Evolutionary conservation across 1,284 basidiomycete genomes (phyloP).

Genomic region (Pseudozyma tsukubaensis): DNA sequence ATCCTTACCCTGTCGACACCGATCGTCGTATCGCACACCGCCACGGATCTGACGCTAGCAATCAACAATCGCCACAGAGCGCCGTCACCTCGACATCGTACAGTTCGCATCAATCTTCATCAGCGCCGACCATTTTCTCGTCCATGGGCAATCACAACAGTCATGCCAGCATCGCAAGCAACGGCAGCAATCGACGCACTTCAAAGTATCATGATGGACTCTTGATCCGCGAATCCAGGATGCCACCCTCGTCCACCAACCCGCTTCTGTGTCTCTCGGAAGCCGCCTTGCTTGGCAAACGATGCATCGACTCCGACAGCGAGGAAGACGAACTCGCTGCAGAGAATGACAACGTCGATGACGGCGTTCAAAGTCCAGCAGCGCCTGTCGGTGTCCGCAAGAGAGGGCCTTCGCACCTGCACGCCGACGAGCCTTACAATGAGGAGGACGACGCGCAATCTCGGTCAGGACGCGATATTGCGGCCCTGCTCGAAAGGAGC

Average conservation of each 20-base stretch:
- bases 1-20: not conserved
- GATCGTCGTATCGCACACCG: slow-evolving; percentile 17
- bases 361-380: slow-evolving; percentile 16
- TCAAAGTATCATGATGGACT: slow-evolving; percentile 52
- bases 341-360: slow-evolving; percentile 11
- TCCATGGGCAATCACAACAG: slow-evolving; percentile 21
- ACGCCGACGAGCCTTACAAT: slow-evolving; percentile 14
- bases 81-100: slow-evolving; percentile 26
- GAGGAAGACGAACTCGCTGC: slow-evolving; percentile 39
- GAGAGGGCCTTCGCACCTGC: slow-evolving; percentile 14
- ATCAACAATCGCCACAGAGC: slow-evolving; percentile 38
- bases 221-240: slow-evolving; percentile 43
- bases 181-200: slow-evolving; percentile 32
- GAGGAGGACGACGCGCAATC: slow-evolving; percentile 39
- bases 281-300: slow-evolving; percentile 42
- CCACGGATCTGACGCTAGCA: slow-evolving; percentile 43
- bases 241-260: slow-evolving; percentile 50
- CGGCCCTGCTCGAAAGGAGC: slow-evolving; percentile 35
- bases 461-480: slow-evolving; percentile 34
- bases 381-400: slow-evolving; percentile 16
- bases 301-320: slow-evolving; percentile 45
- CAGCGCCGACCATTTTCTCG: slow-evolving; percentile 22
- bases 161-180: slow-evolving; percentile 23
- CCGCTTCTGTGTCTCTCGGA: slow-evolving; percentile 50
- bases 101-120: slow-evolving; percentile 26